These are phyloP conservation scores for Apiotrichum mycotoxinovorans DNA, from an alignment of 1,284 basidiomycete genomes.

Conservation along the genomic window DNA sequence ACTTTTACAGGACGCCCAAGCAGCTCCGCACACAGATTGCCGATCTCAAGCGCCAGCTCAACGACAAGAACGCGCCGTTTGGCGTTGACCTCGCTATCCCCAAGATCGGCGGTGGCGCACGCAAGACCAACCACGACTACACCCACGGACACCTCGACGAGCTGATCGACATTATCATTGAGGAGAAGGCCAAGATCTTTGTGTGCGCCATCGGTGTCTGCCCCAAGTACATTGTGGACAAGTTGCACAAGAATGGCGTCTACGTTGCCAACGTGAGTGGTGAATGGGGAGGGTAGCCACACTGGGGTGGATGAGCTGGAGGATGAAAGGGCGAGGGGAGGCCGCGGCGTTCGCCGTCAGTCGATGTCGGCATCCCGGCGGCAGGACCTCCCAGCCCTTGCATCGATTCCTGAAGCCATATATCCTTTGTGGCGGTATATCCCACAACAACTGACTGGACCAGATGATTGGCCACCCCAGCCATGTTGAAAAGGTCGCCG, in stretches of 20 bases:
- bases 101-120: conserved; percentile 71
- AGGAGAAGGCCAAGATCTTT: conserved; percentile 75
- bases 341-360: not conserved
- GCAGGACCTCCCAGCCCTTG: no score
- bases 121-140: conserved; percentile 67
- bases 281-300: no score
- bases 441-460: no score
- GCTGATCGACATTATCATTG: conserved; percentile 79
- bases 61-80: conserved; percentile 59
- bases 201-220: conserved; percentile 79
- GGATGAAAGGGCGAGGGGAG: no score
- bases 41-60: conserved; percentile 65
- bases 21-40: conserved; percentile 59
- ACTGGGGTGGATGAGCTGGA: no score
- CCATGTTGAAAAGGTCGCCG: conserved; percentile 75
- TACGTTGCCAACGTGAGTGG: conserved; percentile 68
- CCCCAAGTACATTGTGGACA: conserved; percentile 69
- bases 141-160: conserved; percentile 68
- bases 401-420: no score
- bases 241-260: conserved; percentile 73
- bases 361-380: no score
- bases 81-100: conserved; percentile 83
- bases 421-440: no score
- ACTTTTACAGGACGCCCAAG: conserved; percentile 38
- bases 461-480: conserved; percentile 86